These are phyloP conservation scores for Magnolia sinica DNA, from an alignment of 164 flowering plant genomes.

Conservation along the genomic window DNA sequence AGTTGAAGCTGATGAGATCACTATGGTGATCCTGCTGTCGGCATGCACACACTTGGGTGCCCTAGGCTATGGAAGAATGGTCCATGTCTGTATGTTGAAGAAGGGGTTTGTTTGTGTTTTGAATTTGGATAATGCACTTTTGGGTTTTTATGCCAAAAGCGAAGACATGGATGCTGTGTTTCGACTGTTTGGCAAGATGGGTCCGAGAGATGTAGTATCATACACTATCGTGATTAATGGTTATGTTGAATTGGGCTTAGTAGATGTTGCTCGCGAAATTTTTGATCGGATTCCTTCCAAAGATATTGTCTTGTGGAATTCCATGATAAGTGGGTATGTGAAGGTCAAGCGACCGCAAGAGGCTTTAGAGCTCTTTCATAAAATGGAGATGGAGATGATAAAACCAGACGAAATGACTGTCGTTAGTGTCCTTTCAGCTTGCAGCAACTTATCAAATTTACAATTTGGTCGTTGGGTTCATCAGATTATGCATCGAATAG, in stretches of 20 bases:
- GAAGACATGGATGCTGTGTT: slow-evolving; percentile 18
- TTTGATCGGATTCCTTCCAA: slow-evolving; percentile 24
- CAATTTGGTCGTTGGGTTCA: slow-evolving; percentile 26
- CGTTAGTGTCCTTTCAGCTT: slow-evolving; percentile 26
- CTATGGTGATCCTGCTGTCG: slow-evolving; percentile 17
- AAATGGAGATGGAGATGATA: slow-evolving; percentile 18
- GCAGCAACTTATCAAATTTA: slow-evolving; percentile 23
- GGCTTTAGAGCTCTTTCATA: slow-evolving; percentile 24
- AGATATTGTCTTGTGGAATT: slow-evolving; percentile 31
- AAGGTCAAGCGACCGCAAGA: slow-evolving; percentile 20
- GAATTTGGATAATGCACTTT: slow-evolving; percentile 22
- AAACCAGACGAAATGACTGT: slow-evolving; percentile 26
- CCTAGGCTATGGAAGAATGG: slow-evolving; percentile 2
- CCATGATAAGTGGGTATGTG: slow-evolving; percentile 28
- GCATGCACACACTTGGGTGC: slow-evolving; percentile 17
- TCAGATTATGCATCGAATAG: slow-evolving; percentile 11
- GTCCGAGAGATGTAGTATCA: slow-evolving; percentile 29
- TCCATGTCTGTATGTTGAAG: slow-evolving; percentile 23
- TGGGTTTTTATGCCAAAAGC: slow-evolving; percentile 23
- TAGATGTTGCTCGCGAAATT: slow-evolving; percentile 24
- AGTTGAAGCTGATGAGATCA: slow-evolving; percentile 15
- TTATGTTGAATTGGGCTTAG: slow-evolving; percentile 21
- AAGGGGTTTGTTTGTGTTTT: slow-evolving; percentile 9
- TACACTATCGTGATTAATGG: slow-evolving; percentile 49
- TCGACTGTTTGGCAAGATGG: slow-evolving; percentile 25